Base-by-base conservation (phyloP, 768 basidiomycete genomes). In the Symmetrospora coprosmae region DNA sequence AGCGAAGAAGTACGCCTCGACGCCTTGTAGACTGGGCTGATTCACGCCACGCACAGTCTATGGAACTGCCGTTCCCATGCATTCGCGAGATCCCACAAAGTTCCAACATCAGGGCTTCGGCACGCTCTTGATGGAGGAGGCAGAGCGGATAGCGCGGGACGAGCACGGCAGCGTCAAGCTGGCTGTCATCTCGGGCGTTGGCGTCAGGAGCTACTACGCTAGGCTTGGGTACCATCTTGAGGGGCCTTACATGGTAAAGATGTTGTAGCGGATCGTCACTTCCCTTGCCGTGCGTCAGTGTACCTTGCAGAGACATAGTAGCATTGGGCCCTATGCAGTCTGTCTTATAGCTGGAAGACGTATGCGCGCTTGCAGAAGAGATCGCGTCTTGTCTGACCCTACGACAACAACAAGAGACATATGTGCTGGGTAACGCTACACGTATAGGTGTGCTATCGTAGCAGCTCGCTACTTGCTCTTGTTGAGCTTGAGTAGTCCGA, bases 161-260 rank as follows among this genome's bases (percentile, higher is more conserved):
- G 94, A 99, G 71, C 94, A 99, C 64, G 92, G 87, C 19, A 96
- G 89, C 72, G 77, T 85, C 64, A 91, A 97, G 74, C 74, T 99
- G 33, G 94, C 86, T n/a, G 92, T 99, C 61, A 99, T 99, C 66
- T 91, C 90, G 37, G 90, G 87, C 64, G 90, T 99, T 62, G 94
- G 94, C 19, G 97, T 94, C 13, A 79, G 94, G 68, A 90, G 92
- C 72, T 99, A 99, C 73, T 99, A 97, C 72, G 80, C 88, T 61
- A 83, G 87, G 71, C 75, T 97, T 58, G 91, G 91, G 6, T 97
- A 97, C 73, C 55, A 63, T 73, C 76, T 96, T 58, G 91, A 97
- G 68, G 92, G 92, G 0, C 90, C 90, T 19, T 99, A 97, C 73
- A 99, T 99, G 92, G 87, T 85, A 77, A 63, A 63, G 27, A 63